These are phyloP conservation scores for Hericium rajendrae DNA, from an alignment of 768 basidiomycete species.

Conservation along the genomic window DNA sequence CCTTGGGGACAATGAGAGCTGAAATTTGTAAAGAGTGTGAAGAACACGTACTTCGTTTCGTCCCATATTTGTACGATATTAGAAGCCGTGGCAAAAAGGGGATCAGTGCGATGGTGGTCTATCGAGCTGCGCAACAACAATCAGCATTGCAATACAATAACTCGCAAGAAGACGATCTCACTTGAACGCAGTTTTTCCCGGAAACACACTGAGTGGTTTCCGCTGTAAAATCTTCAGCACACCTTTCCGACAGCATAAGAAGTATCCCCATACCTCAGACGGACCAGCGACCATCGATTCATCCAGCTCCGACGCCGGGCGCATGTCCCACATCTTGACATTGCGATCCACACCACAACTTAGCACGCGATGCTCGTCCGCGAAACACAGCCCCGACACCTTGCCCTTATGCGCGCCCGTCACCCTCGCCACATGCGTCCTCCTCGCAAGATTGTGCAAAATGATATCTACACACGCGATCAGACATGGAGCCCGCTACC, in stretches of 20 bases:
- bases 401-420: slow-evolving; percentile 77
- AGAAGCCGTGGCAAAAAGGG: slow-evolving; percentile 91
- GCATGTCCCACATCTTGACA: slow-evolving; percentile 69
- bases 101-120: slow-evolving; percentile 84
- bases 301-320: slow-evolving; percentile 19
- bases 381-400: slow-evolving; percentile 73
- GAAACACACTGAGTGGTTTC: slow-evolving; percentile 68
- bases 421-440: slow-evolving; percentile 44
- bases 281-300: slow-evolving; percentile 25
- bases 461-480: slow-evolving; percentile 54
- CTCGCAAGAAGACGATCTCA: slow-evolving; percentile 24
- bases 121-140: slow-evolving; percentile 52
- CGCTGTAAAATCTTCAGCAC: slow-evolving; percentile 6
- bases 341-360: slow-evolving; percentile 79
- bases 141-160: background rate
- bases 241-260: background rate
- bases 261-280: slow-evolving; percentile 25
- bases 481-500: background rate
- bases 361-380: slow-evolving; percentile 49
- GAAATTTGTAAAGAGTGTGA: background rate
- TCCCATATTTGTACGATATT: slow-evolving; percentile 96
- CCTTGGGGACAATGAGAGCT: slow-evolving; percentile 28
- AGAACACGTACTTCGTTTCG: slow-evolving; percentile 72
- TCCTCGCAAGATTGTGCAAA: slow-evolving; percentile 66
- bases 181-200: slow-evolving; percentile 90